These are phyloP conservation scores for Naganishia liquefaciens DNA, from an alignment of 1,284 basidiomycete genomes.

Conservation along the genomic window DNA sequence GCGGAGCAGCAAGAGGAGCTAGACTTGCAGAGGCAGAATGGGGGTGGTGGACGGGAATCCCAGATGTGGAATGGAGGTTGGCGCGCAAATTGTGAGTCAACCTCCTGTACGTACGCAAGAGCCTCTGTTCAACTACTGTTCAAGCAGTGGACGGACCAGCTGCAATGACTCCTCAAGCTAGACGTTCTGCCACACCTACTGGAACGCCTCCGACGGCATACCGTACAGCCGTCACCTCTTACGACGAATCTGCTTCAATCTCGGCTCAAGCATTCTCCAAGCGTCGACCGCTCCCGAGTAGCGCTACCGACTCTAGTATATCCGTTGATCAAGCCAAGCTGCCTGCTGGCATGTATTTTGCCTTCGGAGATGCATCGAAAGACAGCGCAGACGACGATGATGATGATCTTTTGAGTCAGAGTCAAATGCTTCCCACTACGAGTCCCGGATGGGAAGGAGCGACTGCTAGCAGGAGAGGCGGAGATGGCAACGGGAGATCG, in stretches of 20 bases:
- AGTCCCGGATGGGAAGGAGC: slow-evolving; percentile 28
- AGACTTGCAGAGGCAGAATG: slow-evolving; percentile 30
- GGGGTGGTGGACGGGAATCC: background rate
- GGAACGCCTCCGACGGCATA: slow-evolving; percentile 11
- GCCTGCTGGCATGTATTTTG: slow-evolving; percentile 20
- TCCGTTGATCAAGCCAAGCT: slow-evolving; percentile 12
- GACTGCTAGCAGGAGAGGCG: background rate
- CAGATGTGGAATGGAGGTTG: slow-evolving; percentile 26
- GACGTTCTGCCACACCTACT: slow-evolving; percentile 12
- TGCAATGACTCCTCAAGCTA: slow-evolving; percentile 28
- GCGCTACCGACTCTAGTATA: slow-evolving; percentile 11
- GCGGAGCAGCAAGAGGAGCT: slow-evolving; percentile 46
- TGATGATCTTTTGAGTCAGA: slow-evolving; percentile 29
- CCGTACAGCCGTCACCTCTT: slow-evolving; percentile 15
- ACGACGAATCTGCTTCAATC: slow-evolving; percentile 25
- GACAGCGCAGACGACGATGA: slow-evolving; percentile 22
- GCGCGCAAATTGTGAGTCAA: slow-evolving; percentile 30
- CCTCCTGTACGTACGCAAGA: slow-evolving; percentile 31
- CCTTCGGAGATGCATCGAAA: slow-evolving; percentile 26
- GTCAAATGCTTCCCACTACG: slow-evolving; percentile 13
- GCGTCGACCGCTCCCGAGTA: slow-evolving; percentile 19
- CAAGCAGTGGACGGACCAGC: slow-evolving; percentile 34
- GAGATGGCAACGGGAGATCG: slow-evolving; percentile 22
- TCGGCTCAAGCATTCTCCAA: slow-evolving; percentile 35
- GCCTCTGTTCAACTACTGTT: slow-evolving; percentile 36